Evolutionary conservation across 306 rosid genomes (phyloP).

Genomic region (Adenanthera pavonina): DNA sequence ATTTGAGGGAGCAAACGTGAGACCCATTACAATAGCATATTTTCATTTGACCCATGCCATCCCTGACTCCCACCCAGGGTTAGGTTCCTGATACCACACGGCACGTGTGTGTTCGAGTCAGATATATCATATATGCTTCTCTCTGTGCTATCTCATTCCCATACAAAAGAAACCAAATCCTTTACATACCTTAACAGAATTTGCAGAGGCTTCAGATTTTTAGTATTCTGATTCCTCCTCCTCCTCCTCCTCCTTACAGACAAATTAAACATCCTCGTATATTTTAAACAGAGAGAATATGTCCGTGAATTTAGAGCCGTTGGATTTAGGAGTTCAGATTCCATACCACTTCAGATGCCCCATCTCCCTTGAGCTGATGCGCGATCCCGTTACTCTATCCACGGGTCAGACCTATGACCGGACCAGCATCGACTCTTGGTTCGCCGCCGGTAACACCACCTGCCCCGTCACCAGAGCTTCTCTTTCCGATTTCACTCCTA

Average conservation of each 20-base stretch:
- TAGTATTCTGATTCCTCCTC: conserved; percentile 22
- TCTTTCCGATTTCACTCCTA: conserved; percentile 73
- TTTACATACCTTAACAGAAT: conserved; percentile 43
- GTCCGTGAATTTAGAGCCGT: conserved; percentile 79
- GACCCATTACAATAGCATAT: conserved; percentile 40
- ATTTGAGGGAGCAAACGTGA: conserved; percentile 43
- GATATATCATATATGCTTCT: conserved; percentile 45
- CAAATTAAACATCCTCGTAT: neutral
- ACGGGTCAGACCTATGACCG: conserved; percentile 99
- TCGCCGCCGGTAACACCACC: conserved; percentile 80
- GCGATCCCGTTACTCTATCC: conserved; percentile 81
- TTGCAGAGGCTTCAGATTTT: conserved; percentile 60
- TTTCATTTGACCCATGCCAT: conserved; percentile 49
- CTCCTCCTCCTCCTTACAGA: neutral
- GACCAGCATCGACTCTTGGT: conserved; percentile 83
- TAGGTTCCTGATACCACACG: conserved; percentile 45
- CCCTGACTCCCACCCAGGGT: conserved; percentile 35
- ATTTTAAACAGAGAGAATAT: conserved; percentile 27
- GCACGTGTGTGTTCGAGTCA: conserved; percentile 60
- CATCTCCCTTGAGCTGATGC: conserved; percentile 87
- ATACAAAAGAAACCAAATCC: conserved; percentile 51
- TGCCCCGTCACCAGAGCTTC: conserved; percentile 84
- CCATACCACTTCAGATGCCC: conserved; percentile 92
- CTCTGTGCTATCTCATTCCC: conserved; percentile 59
- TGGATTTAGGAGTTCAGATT: conserved; percentile 82